Evolutionary conservation across 306 rosid species (phyloP).

Genomic region (Fragaria vesca): DNA sequence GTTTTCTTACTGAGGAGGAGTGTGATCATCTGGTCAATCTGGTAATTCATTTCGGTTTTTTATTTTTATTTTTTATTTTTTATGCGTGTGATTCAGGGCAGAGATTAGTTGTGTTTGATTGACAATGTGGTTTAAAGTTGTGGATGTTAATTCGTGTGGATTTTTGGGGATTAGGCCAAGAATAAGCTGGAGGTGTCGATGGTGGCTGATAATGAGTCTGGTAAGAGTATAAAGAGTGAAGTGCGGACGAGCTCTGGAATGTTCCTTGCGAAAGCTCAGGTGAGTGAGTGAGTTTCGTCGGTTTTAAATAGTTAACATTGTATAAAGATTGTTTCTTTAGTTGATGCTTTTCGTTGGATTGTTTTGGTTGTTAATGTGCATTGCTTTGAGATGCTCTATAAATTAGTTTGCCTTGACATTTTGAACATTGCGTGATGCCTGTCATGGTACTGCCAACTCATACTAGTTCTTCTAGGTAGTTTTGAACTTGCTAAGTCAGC

Average conservation of each 20-base stretch:
- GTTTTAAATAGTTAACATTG: not conserved
- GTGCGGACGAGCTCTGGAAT: slow-evolving; percentile 96
- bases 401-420: not conserved
- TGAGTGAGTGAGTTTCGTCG: slow-evolving; percentile 30
- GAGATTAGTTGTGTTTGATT: not conserved
- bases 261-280: slow-evolving; percentile 73
- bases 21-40: slow-evolving; percentile 73
- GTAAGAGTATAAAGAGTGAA: slow-evolving; percentile 69
- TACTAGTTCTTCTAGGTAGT: not conserved
- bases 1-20: slow-evolving; percentile 66
- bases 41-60: slow-evolving; percentile 37
- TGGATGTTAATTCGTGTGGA: slow-evolving; percentile 12
- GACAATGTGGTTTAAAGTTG: slow-evolving; percentile 5
- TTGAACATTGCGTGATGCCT: not conserved
- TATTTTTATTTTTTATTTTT: too few relatives aligned
- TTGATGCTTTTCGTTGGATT: not conserved
- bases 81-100: not conserved
- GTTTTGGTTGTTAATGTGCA: not conserved
- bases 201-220: slow-evolving; percentile 92
- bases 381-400: not conserved
- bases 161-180: slow-evolving; percentile 58
- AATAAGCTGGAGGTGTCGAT: slow-evolving; percentile 76
- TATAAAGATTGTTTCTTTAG: not conserved
- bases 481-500: not conserved
- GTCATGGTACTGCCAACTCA: not conserved